Conservation (phyloP, 352 stramenopile genomes). For the Phytophthora pini region DNA sequence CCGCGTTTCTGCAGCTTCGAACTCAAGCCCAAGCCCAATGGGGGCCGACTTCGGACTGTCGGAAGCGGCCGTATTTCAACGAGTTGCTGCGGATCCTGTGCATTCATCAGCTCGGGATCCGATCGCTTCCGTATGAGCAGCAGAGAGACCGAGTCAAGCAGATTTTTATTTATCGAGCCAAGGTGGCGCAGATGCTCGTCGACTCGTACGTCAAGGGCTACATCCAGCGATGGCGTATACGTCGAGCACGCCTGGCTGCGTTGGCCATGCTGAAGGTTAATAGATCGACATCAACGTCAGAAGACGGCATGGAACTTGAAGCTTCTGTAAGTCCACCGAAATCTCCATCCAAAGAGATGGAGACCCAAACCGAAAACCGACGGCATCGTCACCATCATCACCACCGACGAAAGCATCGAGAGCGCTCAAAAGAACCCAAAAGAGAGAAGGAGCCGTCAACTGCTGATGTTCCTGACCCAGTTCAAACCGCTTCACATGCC, state of each 20-base stretch:
- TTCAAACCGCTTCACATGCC: background rate
- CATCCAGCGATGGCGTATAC: constrained; percentile 62
- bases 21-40: constrained; percentile 68
- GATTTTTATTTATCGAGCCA: constrained; percentile 84
- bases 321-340: constrained; percentile 1
- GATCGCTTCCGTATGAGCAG: constrained; percentile 80
- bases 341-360: constrained; percentile 30
- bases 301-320: constrained; percentile 10
- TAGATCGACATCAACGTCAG: constrained; percentile 23
- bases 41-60: constrained; percentile 31
- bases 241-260: constrained; percentile 22
- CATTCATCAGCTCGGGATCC: constrained; percentile 85
- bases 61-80: constrained; percentile 77
- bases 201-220: constrained; percentile 72
- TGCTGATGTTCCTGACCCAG: background rate
- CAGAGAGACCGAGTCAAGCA: constrained; percentile 84
- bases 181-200: constrained; percentile 80
- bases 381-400: constrained; percentile 24
- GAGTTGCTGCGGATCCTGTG: constrained; percentile 76
- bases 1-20: constrained; percentile 73
- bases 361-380: constrained; percentile 32
- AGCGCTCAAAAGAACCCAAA: constrained; percentile 18
- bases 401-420: constrained; percentile 27
- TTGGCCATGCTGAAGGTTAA: constrained; percentile 27
- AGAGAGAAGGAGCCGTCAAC: background rate